A percentile compares a stretch with the other conserved stretches of the same genome.
These are phyloP conservation scores for Zygosaccharomyces pseudobailii DNA, from an alignment of 1,139 yeast genomes.

Conservation along the genomic window DNA sequence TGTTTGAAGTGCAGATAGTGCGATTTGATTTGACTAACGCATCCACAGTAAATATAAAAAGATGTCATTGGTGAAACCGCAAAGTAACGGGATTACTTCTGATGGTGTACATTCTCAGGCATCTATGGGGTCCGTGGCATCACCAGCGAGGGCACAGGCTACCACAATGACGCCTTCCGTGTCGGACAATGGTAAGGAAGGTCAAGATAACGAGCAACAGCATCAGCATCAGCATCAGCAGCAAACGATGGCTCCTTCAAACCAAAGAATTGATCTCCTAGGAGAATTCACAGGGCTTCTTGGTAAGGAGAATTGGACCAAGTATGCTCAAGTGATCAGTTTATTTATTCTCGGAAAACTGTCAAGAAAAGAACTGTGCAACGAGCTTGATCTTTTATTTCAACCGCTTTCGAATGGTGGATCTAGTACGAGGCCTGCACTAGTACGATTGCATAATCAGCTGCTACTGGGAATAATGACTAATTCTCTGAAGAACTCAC, in stretches of 20 bases:
- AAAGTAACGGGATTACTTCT: constrained; percentile 10
- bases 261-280: constrained; percentile 65
- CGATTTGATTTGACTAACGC: not conserved
- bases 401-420: constrained; percentile 10
- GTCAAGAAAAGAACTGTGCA: constrained; percentile 62
- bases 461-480: constrained; percentile 76
- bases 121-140: not conserved
- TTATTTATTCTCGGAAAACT: constrained; percentile 73
- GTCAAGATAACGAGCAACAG: constrained; percentile 3
- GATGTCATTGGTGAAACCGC: constrained; percentile 16
- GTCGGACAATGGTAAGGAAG: constrained; percentile 4
- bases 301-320: constrained; percentile 75
- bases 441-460: constrained; percentile 65
- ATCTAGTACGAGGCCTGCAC: constrained; percentile 11
- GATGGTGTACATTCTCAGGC: not conserved
- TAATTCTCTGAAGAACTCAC: constrained; percentile 62
- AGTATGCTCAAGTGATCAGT: constrained; percentile 75
- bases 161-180: constrained; percentile 5
- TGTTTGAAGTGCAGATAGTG: not conserved
- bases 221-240: too few relatives aligned
- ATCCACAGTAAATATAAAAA: not conserved
- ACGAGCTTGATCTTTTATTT: constrained; percentile 28
- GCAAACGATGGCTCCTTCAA: constrained; percentile 5
- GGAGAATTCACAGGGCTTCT: constrained; percentile 65
- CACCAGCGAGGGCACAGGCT: constrained; percentile 4